Percentiles rank a stretch among this genome's conserved stretches.
Conservation (phyloP, 2,329 filamentous ascomycete genomes). For the Stachybotrys echinatus region DNA sequence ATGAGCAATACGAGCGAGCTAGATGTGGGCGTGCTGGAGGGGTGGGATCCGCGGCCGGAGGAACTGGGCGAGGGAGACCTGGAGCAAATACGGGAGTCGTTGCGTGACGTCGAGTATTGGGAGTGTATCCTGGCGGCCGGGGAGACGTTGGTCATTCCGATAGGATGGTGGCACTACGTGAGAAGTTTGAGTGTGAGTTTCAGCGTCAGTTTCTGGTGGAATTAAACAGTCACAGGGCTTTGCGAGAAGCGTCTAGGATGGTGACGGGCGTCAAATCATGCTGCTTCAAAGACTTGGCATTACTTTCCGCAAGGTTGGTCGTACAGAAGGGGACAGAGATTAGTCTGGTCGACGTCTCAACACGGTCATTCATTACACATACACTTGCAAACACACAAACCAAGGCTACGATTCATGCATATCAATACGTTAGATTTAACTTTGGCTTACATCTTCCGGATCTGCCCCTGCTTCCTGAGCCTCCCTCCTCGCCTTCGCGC, state of each 20-base stretch:
- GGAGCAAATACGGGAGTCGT: constrained; percentile 36
- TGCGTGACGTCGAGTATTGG: constrained; percentile 58
- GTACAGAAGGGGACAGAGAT: too few species aligned
- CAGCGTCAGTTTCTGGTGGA: constrained; percentile 98
- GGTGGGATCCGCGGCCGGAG: constrained; percentile 41
- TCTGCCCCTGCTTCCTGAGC: constrained; percentile 31
- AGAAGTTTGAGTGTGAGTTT: constrained; percentile 80
- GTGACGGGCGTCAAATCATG: too few species aligned
- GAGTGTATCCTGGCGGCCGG: constrained; percentile 78
- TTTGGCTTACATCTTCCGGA: constrained; percentile 20
- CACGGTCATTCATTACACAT: too few species aligned
- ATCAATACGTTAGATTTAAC: not conserved
- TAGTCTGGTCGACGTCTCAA: too few species aligned
- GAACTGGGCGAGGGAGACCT: constrained; percentile 24
- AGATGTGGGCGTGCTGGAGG: constrained; percentile 68
- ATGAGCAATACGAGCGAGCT: constrained; percentile 87
- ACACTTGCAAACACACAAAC: not conserved
- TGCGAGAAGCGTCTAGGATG: not conserved
- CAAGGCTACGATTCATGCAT: not conserved
- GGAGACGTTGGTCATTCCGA: constrained; percentile 82
- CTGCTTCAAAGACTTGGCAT: too few species aligned
- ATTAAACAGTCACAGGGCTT: constrained; percentile 26
- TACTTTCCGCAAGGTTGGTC: too few species aligned
- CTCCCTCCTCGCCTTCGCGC: constrained; percentile 49
- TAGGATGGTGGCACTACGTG: constrained; percentile 99